Percentiles rank a stretch among this genome's conserved stretches.
phyloP scores from a whole-genome alignment of 2,329 filamentous ascomycete species.

The Aspergillus carbonarius region DNA sequence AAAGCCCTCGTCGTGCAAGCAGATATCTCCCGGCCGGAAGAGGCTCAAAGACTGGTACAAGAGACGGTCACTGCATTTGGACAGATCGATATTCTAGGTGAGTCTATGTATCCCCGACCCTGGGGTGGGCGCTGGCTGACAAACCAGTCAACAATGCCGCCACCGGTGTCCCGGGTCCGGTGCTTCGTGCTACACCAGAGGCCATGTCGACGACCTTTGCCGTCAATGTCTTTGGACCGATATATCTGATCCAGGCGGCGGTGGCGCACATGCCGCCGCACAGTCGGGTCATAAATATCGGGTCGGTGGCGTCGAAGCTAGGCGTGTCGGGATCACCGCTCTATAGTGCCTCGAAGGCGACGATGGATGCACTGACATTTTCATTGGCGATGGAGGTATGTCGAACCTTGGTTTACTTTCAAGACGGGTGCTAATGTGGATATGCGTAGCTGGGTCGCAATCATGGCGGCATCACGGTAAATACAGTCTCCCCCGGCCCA shows the following conservation, averaged over 20 bases:
- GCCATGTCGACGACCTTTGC: background rate
- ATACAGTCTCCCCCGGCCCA: background rate
- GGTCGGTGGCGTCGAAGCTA: conserved; percentile 2
- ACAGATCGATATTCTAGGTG: conserved; percentile 1
- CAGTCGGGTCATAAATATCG: conserved; percentile 1
- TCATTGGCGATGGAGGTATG: conserved; percentile 1
- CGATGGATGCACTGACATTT: conserved; percentile 1
- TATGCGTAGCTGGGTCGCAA: background rate
- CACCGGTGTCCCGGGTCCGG: background rate
- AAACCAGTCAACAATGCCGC: conserved; percentile 1
- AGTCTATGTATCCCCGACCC: background rate
- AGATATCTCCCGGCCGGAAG: conserved; percentile 12
- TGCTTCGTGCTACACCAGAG: background rate
- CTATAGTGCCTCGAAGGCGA: conserved; percentile 1
- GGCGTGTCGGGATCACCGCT: background rate
- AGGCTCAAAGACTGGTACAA: background rate
- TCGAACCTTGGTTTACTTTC: too few species aligned
- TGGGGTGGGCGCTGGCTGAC: background rate
- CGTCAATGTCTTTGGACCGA: conserved; percentile 1
- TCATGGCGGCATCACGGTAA: conserved; percentile 2
- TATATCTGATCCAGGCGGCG: background rate
- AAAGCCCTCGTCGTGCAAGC: conserved; percentile 15
- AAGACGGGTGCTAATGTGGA: background rate
- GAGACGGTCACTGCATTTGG: background rate
- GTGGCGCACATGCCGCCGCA: background rate